Base-by-base conservation (phyloP, 345 rosid genomes). In the Raphanus sativus region DNA sequence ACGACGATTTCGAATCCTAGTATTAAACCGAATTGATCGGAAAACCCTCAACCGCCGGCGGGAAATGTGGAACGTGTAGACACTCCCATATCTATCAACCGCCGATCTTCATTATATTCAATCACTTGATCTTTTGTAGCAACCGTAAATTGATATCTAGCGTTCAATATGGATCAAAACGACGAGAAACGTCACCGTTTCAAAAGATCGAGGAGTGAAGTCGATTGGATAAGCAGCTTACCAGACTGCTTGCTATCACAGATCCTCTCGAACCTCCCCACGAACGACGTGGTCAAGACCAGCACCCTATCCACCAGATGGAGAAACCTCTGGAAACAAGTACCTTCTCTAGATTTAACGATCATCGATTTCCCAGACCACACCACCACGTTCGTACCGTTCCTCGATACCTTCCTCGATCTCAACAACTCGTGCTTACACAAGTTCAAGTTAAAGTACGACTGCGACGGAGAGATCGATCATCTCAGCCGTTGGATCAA, bases 281-380 rank as follows among this genome's bases (percentile, higher is more conserved):
- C 72, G 2, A 67, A 75, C 6, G 71, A 58, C 11, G 73, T 29
- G 16, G 73, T 75, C 15, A 75, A 17, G 33, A 67, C 26, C 38
- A 56, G 78, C 28, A n/a, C 30, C 2, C 45, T 75, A 29, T 56
- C 79, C 3, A 75, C 3, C 1, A 67, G 67, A 58, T 75, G 79
- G 79, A 67, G 48, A 67, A 40, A 42, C 8, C 24, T 75, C 6
- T 75, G 73, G 73, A 58, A 24, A 30, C 2, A 16, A 0, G 67
- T 75, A 4, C 66, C 73, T 42, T 25, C 6, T 3, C 67, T 75
- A 24, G 58, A 75, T 3, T 16, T 67, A 9, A 2, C 0, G 2
- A 0, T 1, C 8, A 0, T 4, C 28, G 48, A 67, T 33, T 75
- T 32, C 21, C 21, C 21, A 21, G 21, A 21, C 21, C 21, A 21